These are phyloP conservation scores for Mycothermus thermophilus DNA, from an alignment of 495 filamentous ascomycete species.

Conservation along the genomic window DNA sequence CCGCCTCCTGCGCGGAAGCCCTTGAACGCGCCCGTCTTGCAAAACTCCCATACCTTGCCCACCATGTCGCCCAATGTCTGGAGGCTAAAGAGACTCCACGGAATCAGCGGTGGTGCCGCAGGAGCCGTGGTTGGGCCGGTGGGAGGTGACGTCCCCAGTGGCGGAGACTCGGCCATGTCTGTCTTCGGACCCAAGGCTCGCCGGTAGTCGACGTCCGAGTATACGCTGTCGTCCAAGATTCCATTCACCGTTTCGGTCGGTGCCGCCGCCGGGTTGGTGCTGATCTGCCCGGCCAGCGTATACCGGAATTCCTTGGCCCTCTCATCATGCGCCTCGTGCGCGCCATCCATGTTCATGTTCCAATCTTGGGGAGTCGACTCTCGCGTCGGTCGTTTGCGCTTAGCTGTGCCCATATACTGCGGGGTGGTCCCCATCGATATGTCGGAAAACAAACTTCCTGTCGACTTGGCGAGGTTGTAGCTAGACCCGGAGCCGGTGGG, in stretches of 20 bases:
- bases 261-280: slow-evolving; percentile 39
- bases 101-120: slow-evolving; percentile 4
- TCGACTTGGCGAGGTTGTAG: slow-evolving; percentile 43
- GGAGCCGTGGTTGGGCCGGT: neutral
- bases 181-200: slow-evolving; percentile 29
- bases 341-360: slow-evolving; percentile 19
- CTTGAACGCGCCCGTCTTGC: slow-evolving; percentile 54
- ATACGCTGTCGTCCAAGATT: slow-evolving; percentile 35
- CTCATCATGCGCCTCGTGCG: slow-evolving; percentile 11
- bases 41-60: slow-evolving; percentile 73
- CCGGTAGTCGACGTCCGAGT: slow-evolving; percentile 42
- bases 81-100: slow-evolving; percentile 35
- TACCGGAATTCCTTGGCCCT: slow-evolving; percentile 19
- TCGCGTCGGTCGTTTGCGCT: slow-evolving; percentile 29
- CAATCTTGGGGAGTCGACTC: slow-evolving; percentile 22
- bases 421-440: slow-evolving; percentile 17
- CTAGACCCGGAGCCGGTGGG: slow-evolving; percentile 46
- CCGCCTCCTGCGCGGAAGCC: slow-evolving; percentile 83
- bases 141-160: neutral
- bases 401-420: slow-evolving; percentile 14
- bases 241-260: slow-evolving; percentile 34
- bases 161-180: slow-evolving; percentile 10
- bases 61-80: slow-evolving; percentile 42
- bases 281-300: slow-evolving; percentile 48
- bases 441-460: slow-evolving; percentile 36